Evolutionary conservation across 306 rosid genomes (phyloP).

Genomic region (Pterocarpus santalinus): DNA sequence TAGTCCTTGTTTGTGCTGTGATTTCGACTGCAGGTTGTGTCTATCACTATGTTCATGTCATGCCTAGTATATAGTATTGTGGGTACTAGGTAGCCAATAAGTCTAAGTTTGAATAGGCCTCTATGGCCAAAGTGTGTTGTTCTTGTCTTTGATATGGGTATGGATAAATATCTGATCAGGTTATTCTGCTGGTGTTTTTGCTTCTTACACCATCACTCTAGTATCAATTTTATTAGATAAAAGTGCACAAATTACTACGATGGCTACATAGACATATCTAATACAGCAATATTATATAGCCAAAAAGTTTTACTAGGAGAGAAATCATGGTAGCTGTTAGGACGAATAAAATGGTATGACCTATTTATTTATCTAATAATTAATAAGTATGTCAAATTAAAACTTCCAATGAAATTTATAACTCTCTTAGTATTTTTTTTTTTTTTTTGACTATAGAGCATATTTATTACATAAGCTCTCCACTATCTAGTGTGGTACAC

Average conservation of each 20-base stretch:
- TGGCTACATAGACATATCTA: too few relatives aligned
- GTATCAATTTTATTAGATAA: background rate
- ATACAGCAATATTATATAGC: too few relatives aligned
- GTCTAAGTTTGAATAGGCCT: conserved; percentile 45
- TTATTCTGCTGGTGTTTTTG: conserved; percentile 1
- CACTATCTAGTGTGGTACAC: conserved; percentile 46
- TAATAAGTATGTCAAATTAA: too few relatives aligned
- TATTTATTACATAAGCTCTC: conserved; percentile 10
- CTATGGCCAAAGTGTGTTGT: conserved; percentile 38
- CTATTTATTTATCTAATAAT: too few relatives aligned
- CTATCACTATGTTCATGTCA: background rate
- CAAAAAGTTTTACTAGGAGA: too few relatives aligned
- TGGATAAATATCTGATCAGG: background rate
- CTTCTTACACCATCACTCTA: background rate
- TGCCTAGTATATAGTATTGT: background rate
- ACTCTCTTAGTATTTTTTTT: too few relatives aligned
- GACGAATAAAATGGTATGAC: too few relatives aligned
- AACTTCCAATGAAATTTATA: too few relatives aligned
- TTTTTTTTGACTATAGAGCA: background rate
- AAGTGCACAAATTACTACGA: background rate
- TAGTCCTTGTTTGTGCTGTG: background rate
- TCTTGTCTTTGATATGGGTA: conserved; percentile 19
- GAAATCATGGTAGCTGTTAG: too few relatives aligned
- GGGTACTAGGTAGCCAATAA: conserved; percentile 3
- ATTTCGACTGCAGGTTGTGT: conserved; percentile 35